These are phyloP conservation scores for Raffaelea albimanens DNA, from an alignment of 2,329 filamentous ascomycete species.

Conservation along the genomic window DNA sequence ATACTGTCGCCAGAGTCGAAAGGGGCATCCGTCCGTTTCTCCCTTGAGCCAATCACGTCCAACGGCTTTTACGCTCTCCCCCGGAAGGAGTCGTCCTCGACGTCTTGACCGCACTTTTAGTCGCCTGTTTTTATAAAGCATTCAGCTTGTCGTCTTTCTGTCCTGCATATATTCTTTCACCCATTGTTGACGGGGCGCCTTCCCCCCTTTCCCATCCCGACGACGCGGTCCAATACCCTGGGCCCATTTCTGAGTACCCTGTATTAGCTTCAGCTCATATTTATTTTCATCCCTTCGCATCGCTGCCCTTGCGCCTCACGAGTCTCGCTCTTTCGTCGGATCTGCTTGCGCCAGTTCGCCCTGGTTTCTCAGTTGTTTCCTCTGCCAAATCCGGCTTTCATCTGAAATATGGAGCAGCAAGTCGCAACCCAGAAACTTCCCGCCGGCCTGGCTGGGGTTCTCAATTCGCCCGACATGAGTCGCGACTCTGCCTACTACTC, in stretches of 20 bases:
- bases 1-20: too few species aligned
- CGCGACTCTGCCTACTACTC: constrained; percentile 45
- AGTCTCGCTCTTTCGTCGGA: too few species aligned
- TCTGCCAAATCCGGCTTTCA: too few species aligned
- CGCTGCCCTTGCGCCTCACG: not conserved
- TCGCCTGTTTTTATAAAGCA: not conserved
- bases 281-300: not conserved
- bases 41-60: not conserved
- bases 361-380: not conserved
- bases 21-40: too few species aligned
- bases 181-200: too few species aligned
- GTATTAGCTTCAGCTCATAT: not conserved
- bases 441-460: constrained; percentile 38
- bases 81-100: too few species aligned
- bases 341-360: not conserved
- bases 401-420: constrained; percentile 26
- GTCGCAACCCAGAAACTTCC: constrained; percentile 35
- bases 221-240: too few species aligned
- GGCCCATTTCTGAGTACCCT: not conserved
- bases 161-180: too few species aligned
- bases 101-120: not conserved
- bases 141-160: not conserved
- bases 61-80: not conserved
- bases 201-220: too few species aligned
- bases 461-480: constrained; percentile 40